Evolutionary conservation across 176 grass and related monocot genomes (phyloP).

Genomic region (Thinopyrum elongatum): DNA sequence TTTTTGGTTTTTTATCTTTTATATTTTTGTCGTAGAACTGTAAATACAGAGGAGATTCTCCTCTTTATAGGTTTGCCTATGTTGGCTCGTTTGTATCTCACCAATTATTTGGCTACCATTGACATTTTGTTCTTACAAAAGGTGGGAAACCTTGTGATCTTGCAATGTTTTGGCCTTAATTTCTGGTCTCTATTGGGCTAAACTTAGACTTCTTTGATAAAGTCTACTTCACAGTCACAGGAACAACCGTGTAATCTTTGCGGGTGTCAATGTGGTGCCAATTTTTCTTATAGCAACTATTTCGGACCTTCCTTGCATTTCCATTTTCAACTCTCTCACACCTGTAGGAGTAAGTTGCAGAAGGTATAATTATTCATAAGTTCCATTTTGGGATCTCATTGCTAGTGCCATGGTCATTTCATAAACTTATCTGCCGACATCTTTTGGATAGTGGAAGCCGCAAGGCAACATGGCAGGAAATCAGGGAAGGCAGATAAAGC

Average conservation of each 20-base stretch:
- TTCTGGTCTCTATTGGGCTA: neutral
- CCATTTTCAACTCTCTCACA: neutral
- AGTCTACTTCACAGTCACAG: neutral
- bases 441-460: neutral
- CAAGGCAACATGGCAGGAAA: neutral
- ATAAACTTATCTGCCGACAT: neutral
- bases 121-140: neutral
- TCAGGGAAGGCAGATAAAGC: neutral
- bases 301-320: neutral
- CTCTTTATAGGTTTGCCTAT: slow-evolving; percentile 20
- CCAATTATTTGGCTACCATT: slow-evolving; percentile 11
- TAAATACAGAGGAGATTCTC: slow-evolving; percentile 40
- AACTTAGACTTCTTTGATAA: neutral
- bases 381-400: neutral
- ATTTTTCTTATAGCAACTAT: neutral
- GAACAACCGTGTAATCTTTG: neutral
- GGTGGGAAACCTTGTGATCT: neutral
- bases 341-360: neutral
- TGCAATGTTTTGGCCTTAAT: neutral
- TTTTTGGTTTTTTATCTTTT: neutral
- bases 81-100: slow-evolving; percentile 25
- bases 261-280: neutral
- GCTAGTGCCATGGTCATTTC: neutral
- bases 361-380: neutral
- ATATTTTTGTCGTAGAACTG: slow-evolving; percentile 9